Conservation (phyloP, 495 filamentous ascomycete species). For the Aspergillus leporis region DNA sequence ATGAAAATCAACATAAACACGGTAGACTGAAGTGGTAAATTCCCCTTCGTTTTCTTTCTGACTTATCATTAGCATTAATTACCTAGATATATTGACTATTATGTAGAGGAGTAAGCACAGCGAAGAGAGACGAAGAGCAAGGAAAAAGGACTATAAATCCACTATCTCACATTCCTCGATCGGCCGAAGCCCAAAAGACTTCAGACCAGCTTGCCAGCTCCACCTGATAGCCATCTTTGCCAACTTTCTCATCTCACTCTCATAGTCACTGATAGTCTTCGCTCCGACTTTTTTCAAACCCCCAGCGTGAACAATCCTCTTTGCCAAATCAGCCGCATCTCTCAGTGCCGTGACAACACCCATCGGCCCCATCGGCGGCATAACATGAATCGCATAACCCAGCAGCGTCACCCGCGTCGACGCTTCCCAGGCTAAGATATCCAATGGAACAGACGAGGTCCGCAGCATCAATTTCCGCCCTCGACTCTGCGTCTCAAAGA, state of each 20-base stretch:
- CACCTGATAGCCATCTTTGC: slow-evolving; percentile 22
- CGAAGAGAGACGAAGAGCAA: too few species aligned
- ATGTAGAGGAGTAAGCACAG: too few species aligned
- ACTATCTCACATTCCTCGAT: slow-evolving; percentile 29
- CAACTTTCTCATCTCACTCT: slow-evolving; percentile 30
- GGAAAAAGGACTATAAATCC: neutral
- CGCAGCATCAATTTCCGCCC: slow-evolving; percentile 33
- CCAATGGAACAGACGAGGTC: slow-evolving; percentile 39
- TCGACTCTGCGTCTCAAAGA: slow-evolving; percentile 37
- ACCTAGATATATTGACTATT: too few species aligned
- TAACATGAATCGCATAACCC: slow-evolving; percentile 60
- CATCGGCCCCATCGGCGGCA: slow-evolving; percentile 62
- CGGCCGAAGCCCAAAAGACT: slow-evolving; percentile 29
- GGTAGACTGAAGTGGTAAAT: too few species aligned
- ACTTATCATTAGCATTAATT: too few species aligned
- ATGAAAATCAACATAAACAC: too few species aligned
- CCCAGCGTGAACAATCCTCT: slow-evolving; percentile 26
- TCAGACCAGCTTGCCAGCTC: slow-evolving; percentile 30
- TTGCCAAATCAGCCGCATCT: slow-evolving; percentile 34
- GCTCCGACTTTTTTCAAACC: slow-evolving; percentile 28
- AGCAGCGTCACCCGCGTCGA: slow-evolving; percentile 56
- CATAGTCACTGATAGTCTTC: slow-evolving; percentile 28
- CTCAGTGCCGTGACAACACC: slow-evolving; percentile 60
- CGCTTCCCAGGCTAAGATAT: slow-evolving; percentile 33
- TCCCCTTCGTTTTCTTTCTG: too few species aligned